phyloP scores from a whole-genome alignment of 2,329 filamentous ascomycete species.

The Nemania serpens region DNA sequence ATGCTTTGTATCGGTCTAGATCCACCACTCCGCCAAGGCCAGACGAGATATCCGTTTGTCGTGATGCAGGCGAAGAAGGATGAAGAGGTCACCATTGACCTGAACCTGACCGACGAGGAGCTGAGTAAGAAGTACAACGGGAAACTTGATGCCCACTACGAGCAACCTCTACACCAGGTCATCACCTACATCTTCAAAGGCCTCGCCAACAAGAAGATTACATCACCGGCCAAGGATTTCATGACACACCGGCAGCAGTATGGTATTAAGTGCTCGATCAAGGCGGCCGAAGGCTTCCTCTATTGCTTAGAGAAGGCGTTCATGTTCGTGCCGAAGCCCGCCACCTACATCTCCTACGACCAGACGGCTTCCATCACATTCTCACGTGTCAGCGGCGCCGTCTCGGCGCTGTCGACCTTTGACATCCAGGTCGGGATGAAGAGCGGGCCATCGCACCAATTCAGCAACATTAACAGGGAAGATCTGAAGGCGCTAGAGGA shows the following conservation, averaged over 20 bases:
- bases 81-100: constrained; percentile 92
- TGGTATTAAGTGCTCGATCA: constrained; percentile 99
- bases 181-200: constrained; percentile 96
- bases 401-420: constrained; percentile 93
- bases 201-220: constrained; percentile 91
- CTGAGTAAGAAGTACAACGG: constrained; percentile 85
- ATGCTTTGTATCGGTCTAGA: constrained; percentile 95
- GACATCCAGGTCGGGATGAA: constrained; percentile 95
- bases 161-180: constrained; percentile 90
- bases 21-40: constrained; percentile 91
- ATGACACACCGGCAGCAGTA: constrained; percentile 89
- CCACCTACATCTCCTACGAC: constrained; percentile 95
- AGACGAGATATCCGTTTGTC: constrained; percentile 96
- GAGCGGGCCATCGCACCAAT: constrained; percentile 86
- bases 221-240: constrained; percentile 92
- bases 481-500: constrained; percentile 95
- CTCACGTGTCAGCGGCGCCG: constrained; percentile 90
- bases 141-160: constrained; percentile 86
- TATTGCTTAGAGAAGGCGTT: constrained; percentile 98
- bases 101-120: constrained; percentile 93
- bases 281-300: constrained; percentile 95
- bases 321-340: constrained; percentile 98
- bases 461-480: constrained; percentile 99
- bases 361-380: constrained; percentile 91
- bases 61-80: constrained; percentile 99